Evolutionary conservation across 164 flowering plant genomes (phyloP).

Genomic region (Dillenia suffruticosa): DNA sequence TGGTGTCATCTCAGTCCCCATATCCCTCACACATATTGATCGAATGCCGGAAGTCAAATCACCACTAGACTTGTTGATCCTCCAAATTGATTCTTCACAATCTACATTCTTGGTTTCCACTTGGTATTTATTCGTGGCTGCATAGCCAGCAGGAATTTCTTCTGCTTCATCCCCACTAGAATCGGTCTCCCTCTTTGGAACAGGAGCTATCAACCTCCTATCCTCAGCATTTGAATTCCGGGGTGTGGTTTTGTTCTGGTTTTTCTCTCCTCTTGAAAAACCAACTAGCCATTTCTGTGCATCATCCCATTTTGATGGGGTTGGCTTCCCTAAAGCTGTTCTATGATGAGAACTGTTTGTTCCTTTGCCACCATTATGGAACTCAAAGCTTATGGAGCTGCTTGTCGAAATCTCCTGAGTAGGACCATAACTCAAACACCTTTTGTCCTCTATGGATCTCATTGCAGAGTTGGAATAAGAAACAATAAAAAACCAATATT

Average conservation of each 20-base stretch:
- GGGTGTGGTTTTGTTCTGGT: conserved; percentile 46
- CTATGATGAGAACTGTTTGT: conserved; percentile 40
- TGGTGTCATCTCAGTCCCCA: conserved; percentile 99
- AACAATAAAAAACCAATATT: background rate
- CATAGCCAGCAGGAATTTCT: conserved; percentile 10
- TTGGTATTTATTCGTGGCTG: conserved; percentile 21
- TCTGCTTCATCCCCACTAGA: conserved; percentile 31
- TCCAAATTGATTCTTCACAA: conserved; percentile 62
- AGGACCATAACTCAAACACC: conserved; percentile 39
- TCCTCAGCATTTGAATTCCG: conserved; percentile 91
- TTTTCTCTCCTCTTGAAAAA: conserved; percentile 56
- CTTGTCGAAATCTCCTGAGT: conserved; percentile 32
- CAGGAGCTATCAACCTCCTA: conserved; percentile 63
- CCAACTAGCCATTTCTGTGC: conserved; percentile 95
- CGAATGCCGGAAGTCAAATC: conserved; percentile 37
- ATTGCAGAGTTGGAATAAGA: conserved; percentile 12
- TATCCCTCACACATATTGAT: conserved; percentile 84
- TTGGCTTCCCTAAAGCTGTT: conserved; percentile 62
- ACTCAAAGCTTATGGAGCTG: conserved; percentile 51
- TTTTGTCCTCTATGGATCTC: conserved; percentile 69
- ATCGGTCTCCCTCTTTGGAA: conserved; percentile 50
- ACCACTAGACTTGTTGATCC: conserved; percentile 37
- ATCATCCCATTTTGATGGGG: conserved; percentile 99
- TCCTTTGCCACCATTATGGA: conserved; percentile 59
- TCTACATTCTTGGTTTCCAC: conserved; percentile 71